These are phyloP conservation scores for Peniophora sp. DNA, from an alignment of 1,284 basidiomycete species.

Conservation along the genomic window DNA sequence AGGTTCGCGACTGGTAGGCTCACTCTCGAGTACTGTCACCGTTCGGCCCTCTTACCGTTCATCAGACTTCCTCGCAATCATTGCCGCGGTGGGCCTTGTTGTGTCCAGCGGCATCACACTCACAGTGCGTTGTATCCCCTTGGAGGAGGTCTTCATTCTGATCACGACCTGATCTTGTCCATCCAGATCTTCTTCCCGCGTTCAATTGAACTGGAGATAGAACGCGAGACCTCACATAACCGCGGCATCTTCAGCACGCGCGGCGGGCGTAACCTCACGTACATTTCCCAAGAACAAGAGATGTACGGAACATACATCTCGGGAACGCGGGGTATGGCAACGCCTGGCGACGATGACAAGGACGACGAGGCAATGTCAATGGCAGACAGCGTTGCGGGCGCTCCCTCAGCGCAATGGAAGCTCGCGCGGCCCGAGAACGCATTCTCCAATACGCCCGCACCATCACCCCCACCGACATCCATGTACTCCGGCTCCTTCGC, in stretches of 20 bases:
- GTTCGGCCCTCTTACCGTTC: conserved; percentile 7
- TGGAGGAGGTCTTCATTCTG: too few relatives aligned
- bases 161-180: too few relatives aligned
- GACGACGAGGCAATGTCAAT: too few relatives aligned
- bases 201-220: conserved; percentile 48
- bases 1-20: conserved; percentile 36
- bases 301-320: conserved; percentile 9
- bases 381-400: too few relatives aligned
- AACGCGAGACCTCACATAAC: conserved; percentile 4
- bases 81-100: conserved; percentile 49
- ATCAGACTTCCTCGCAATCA: conserved; percentile 52
- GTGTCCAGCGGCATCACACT: conserved; percentile 69
- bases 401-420: neutral
- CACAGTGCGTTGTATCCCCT: too few relatives aligned
- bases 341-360: too few relatives aligned
- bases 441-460: too few relatives aligned
- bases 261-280: conserved; percentile 4
- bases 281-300: conserved; percentile 11
- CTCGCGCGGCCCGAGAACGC: neutral
- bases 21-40: too few relatives aligned
- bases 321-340: too few relatives aligned
- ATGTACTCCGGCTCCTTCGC: neutral
- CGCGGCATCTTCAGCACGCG: conserved; percentile 5
- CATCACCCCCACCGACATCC: too few relatives aligned
- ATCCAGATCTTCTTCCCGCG: conserved; percentile 81